Evolutionary conservation across 345 rosid species (phyloP), one percentile per base, ranked within the genome.

Genomic region (Erysimum cheiranthoides): DNA sequence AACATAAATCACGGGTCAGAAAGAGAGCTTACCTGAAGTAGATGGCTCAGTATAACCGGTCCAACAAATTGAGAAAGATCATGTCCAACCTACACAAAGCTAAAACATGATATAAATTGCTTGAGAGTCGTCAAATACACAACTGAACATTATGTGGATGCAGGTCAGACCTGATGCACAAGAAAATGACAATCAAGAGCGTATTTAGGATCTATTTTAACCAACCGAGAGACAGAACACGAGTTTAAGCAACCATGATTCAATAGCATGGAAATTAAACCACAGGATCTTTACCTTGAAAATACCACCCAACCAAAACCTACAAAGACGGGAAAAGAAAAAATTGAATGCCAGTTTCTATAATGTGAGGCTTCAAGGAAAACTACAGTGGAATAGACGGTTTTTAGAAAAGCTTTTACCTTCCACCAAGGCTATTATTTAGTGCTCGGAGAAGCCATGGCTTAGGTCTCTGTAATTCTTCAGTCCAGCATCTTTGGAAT

Each of bases 381-480:
- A 75, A 28, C 27, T 47, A 59, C 31, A 47, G 17, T 60, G 66
- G 27, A 32, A 71, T 38, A 28, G 13, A 31, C 13, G 34, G 10
- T 56, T 71, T 77, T 10, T 13, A 45, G 36, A 51, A 74, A 42
- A 16, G 35, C 63, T 59, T 25, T 40, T 83, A 92, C 99, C 93
- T 89, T 77, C 87, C 77, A 63, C 98, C 97, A 60, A 94, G 88
- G 75, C 97, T 89, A 68, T 75, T 84, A 81, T 94, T 90, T 57
- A 94, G 64, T 61, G 92, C 93, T 82, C 98, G 85, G 72, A 94
- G 85, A 81, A 92, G 92, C 97, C 96, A 90, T 6, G 98, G 97
- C 40, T 82, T 92, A 63, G 87, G 66, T 73, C 79, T 81, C 69
- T 70, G 80, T 42, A 88, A 79, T 85, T 94, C 97, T 81, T 88